Evolutionary conservation across 305 asterid genomes (phyloP).

Genomic region (Fraxinus velutina): DNA sequence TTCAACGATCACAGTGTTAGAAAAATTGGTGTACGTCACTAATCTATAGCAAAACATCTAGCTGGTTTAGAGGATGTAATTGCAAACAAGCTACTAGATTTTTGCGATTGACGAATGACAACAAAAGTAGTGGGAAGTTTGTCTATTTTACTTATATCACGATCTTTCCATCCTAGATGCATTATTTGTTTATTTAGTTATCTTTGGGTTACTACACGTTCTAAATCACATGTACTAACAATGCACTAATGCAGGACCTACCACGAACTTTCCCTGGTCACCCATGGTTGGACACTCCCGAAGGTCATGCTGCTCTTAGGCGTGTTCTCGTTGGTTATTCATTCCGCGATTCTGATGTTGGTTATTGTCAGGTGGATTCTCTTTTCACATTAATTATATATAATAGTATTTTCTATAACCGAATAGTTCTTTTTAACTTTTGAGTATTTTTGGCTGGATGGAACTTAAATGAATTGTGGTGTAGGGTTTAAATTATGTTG

Average conservation of each 20-base stretch:
- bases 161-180: neutral
- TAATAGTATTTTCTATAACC: neutral
- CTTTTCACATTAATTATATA: neutral
- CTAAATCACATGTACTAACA: neutral
- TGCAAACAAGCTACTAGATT: neutral
- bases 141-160: neutral
- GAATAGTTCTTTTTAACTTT: neutral
- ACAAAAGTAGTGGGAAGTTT: neutral
- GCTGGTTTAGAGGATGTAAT: neutral
- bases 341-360: conserved; percentile 96
- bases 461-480: conserved; percentile 11
- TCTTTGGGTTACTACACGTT: neutral
- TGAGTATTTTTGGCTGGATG: neutral
- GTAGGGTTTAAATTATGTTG: conserved; percentile 95
- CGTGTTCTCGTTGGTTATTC: conserved; percentile 95
- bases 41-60: neutral
- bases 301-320: conserved; percentile 91
- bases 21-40: neutral
- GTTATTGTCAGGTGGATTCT: conserved; percentile 83
- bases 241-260: conserved; percentile 59
- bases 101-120: neutral
- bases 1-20: neutral
- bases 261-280: conserved; percentile 99
- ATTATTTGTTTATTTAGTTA: neutral
- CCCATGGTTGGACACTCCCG: conserved; percentile 92